Evolutionary conservation across 179 eudicot species (phyloP).

Genomic region (Silene coronaria): DNA sequence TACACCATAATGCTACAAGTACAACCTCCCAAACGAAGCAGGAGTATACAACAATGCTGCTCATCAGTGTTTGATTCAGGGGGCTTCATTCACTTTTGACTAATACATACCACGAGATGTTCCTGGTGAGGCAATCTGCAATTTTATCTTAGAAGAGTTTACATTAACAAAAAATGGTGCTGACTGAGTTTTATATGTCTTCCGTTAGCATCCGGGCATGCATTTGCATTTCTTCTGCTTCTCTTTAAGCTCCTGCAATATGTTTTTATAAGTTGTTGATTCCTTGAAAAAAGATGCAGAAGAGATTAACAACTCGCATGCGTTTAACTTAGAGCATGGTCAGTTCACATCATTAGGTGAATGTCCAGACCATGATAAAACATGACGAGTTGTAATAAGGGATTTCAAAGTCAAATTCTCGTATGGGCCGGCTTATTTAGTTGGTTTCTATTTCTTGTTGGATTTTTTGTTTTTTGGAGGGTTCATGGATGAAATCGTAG

Average conservation of each 20-base stretch:
- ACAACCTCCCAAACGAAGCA: constrained; percentile 10
- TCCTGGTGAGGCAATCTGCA: constrained; percentile 14
- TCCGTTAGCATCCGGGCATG: constrained; percentile 27
- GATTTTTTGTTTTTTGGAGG: too few species aligned
- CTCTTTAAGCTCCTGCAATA: constrained; percentile 68
- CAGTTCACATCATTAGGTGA: background rate
- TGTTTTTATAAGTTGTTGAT: background rate
- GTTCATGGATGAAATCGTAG: too few species aligned
- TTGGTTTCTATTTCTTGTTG: too few species aligned
- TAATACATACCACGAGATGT: too few species aligned
- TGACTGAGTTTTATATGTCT: constrained; percentile 3
- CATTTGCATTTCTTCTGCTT: constrained; percentile 77
- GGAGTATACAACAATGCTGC: constrained; percentile 16
- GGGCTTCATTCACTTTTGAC: background rate
- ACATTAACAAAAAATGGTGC: constrained; percentile 15
- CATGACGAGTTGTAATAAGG: too few species aligned
- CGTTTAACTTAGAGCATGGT: background rate
- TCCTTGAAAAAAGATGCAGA: background rate
- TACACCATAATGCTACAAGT: constrained; percentile 21
- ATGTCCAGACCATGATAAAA: too few species aligned
- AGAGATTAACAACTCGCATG: background rate
- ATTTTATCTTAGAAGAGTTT: background rate
- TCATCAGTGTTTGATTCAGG: constrained; percentile 12
- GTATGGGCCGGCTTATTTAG: too few species aligned
- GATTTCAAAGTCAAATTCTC: too few species aligned